These are phyloP conservation scores for Eruca vesicaria DNA, from an alignment of 441 rosid species.

Conservation along the genomic window DNA sequence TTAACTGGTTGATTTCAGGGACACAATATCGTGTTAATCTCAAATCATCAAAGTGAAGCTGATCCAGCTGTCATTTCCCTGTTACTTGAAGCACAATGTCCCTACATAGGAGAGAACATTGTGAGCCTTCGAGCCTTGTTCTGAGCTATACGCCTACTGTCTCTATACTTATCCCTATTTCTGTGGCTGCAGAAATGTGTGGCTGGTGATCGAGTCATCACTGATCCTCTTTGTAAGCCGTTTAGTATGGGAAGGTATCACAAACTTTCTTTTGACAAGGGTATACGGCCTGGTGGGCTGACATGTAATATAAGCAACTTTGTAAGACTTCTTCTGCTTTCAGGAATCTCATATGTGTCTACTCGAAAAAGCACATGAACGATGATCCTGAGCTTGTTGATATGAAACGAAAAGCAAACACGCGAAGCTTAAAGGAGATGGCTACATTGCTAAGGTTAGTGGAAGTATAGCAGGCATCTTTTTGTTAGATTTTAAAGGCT, in stretches of 20 bases:
- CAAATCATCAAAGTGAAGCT: slow-evolving; percentile 98
- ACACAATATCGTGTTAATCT: slow-evolving; percentile 79
- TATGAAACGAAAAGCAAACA: slow-evolving; percentile 87
- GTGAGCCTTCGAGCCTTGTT: slow-evolving; percentile 42
- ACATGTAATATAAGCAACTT: slow-evolving; percentile 22
- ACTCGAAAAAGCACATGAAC: slow-evolving; percentile 91
- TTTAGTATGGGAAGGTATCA: slow-evolving; percentile 97
- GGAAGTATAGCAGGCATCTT: background rate
- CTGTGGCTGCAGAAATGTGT: slow-evolving; percentile 64
- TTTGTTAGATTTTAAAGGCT: background rate
- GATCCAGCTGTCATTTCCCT: slow-evolving; percentile 94
- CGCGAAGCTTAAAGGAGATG: slow-evolving; percentile 95
- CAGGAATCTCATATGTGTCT: slow-evolving; percentile 95
- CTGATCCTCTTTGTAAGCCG: slow-evolving; percentile 98
- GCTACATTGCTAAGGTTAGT: slow-evolving; percentile 73
- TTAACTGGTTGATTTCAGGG: slow-evolving; percentile 58
- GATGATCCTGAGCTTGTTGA: slow-evolving; percentile 91
- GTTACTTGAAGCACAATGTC: slow-evolving; percentile 75
- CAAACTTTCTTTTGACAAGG: slow-evolving; percentile 30
- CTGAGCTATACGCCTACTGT: slow-evolving; percentile 20
- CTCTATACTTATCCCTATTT: slow-evolving; percentile 21
- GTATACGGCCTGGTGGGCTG: slow-evolving; percentile 26
- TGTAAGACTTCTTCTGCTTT: slow-evolving; percentile 9
- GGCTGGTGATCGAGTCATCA: slow-evolving; percentile 95
- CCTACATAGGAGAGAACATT: slow-evolving; percentile 69